phyloP scores from a whole-genome alignment of 306 rosid species.

The Rubus parviflorus region DNA sequence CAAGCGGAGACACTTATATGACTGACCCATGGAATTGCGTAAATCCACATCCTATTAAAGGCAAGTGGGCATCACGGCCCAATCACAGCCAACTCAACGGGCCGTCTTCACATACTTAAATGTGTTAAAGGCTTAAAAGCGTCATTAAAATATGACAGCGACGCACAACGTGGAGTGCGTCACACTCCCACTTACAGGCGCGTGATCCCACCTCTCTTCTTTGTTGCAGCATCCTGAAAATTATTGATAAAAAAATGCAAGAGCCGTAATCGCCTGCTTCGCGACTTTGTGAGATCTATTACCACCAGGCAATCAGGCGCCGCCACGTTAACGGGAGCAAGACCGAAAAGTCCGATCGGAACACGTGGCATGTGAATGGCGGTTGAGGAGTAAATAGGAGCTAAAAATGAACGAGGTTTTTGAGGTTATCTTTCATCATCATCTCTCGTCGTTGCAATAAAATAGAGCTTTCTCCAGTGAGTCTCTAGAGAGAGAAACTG shows the following conservation, averaged over 20 bases:
- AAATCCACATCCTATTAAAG: slow-evolving; percentile 1
- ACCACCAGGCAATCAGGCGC: accelerated
- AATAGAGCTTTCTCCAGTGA: slow-evolving; percentile 42
- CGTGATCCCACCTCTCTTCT: slow-evolving; percentile 30
- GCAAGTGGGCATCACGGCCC: slow-evolving; percentile 53
- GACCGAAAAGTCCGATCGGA: accelerated
- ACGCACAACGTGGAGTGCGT: slow-evolving; percentile 35
- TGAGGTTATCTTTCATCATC: slow-evolving; percentile 29
- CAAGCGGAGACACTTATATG: slow-evolving; percentile 33
- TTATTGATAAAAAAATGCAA: slow-evolving; percentile 4
- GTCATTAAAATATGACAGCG: slow-evolving; percentile 49
- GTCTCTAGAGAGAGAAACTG: slow-evolving; percentile 44
- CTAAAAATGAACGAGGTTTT: slow-evolving; percentile 9
- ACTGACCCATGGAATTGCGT: slow-evolving; percentile 27
- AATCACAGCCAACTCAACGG: slow-evolving; percentile 34
- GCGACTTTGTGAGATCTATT: too few relatives aligned
- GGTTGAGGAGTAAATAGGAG: background rate
- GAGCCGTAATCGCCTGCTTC: slow-evolving; percentile 3
- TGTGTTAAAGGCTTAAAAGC: slow-evolving; percentile 20
- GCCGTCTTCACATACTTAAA: slow-evolving; percentile 29
- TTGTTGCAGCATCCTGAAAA: background rate
- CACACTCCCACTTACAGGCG: slow-evolving; percentile 36
- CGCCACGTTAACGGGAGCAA: slow-evolving; percentile 20
- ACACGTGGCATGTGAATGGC: slow-evolving; percentile 37
- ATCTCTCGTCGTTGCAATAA: slow-evolving; percentile 49